Percentiles rank a stretch among this genome's conserved stretches.
phyloP scores from a whole-genome alignment of 495 filamentous ascomycete species.

The Podospora pseudoanserina region DNA sequence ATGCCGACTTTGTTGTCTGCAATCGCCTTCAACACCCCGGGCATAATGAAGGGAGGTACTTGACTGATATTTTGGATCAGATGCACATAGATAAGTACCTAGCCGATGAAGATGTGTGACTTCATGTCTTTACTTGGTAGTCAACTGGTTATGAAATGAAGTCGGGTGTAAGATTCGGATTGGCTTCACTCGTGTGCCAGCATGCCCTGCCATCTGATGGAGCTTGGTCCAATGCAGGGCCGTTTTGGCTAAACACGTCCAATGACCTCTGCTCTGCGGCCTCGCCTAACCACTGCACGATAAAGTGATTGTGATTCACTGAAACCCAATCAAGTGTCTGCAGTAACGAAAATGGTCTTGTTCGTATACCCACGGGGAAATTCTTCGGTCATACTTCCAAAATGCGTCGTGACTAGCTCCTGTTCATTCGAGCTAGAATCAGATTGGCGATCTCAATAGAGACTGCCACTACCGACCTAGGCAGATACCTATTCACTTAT shows the following conservation, averaged over 20 bases:
- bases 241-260: not conserved
- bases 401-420: not conserved
- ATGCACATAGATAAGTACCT: too few relatives aligned
- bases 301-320: not conserved
- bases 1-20: not conserved
- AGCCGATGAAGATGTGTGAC: too few relatives aligned
- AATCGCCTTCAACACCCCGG: not conserved
- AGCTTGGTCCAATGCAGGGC: not conserved
- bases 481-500: not conserved
- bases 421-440: not conserved
- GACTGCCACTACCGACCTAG: not conserved
- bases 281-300: not conserved
- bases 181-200: not conserved
- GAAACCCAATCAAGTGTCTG: not conserved
- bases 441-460: not conserved
- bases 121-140: too few relatives aligned
- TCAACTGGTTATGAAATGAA: too few relatives aligned
- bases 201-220: not conserved
- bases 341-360: not conserved
- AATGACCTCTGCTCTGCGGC: not conserved
- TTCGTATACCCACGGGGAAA: not conserved
- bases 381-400: not conserved
- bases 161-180: not conserved
- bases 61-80: not conserved
- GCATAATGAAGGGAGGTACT: not conserved